These are phyloP conservation scores for Chamaenerion angustifolium DNA, from an alignment of 345 rosid genomes.

Conservation along the genomic window DNA sequence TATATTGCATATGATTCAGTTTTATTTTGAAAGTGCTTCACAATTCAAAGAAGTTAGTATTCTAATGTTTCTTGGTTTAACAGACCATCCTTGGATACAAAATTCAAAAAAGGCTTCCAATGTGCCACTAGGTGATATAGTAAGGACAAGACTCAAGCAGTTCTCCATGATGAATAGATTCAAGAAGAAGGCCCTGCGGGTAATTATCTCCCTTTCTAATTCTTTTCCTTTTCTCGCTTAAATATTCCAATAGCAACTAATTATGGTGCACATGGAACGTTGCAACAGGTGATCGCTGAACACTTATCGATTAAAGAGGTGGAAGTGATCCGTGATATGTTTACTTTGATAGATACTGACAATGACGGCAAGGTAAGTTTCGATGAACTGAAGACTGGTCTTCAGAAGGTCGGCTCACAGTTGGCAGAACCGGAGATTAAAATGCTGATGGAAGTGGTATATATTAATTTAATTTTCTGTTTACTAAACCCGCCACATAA, in stretches of 20 bases:
- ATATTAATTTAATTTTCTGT: too few relatives aligned
- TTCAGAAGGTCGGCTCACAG: slow-evolving; percentile 81
- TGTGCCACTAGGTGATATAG: slow-evolving; percentile 92
- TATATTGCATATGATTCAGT: too few relatives aligned
- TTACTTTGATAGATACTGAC: slow-evolving; percentile 76
- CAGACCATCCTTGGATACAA: slow-evolving; percentile 92
- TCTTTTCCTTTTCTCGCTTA: slow-evolving; percentile 1
- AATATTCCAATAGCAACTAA: background rate
- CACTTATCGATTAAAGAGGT: slow-evolving; percentile 79
- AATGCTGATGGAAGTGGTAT: slow-evolving; percentile 98
- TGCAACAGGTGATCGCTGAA: slow-evolving; percentile 82
- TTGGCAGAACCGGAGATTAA: slow-evolving; percentile 85
- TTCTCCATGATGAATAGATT: slow-evolving; percentile 93
- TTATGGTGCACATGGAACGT: slow-evolving; percentile 1
- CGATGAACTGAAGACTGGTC: slow-evolving; percentile 77
- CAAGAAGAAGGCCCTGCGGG: slow-evolving; percentile 84
- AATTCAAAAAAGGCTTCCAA: slow-evolving; percentile 92
- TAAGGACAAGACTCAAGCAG: slow-evolving; percentile 85
- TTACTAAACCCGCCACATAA: too few relatives aligned
- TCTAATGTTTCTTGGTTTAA: background rate
- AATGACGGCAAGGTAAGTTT: slow-evolving; percentile 73
- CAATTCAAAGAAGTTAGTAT: too few relatives aligned
- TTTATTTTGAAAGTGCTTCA: too few relatives aligned
- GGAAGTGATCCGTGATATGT: slow-evolving; percentile 87
- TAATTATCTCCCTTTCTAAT: slow-evolving; percentile 19